Percentiles rank a stretch among this genome's conserved stretches.
Conservation (phyloP, 2,329 filamentous ascomycete genomes). For the Ophiocordyceps camponoti-floridani region DNA sequence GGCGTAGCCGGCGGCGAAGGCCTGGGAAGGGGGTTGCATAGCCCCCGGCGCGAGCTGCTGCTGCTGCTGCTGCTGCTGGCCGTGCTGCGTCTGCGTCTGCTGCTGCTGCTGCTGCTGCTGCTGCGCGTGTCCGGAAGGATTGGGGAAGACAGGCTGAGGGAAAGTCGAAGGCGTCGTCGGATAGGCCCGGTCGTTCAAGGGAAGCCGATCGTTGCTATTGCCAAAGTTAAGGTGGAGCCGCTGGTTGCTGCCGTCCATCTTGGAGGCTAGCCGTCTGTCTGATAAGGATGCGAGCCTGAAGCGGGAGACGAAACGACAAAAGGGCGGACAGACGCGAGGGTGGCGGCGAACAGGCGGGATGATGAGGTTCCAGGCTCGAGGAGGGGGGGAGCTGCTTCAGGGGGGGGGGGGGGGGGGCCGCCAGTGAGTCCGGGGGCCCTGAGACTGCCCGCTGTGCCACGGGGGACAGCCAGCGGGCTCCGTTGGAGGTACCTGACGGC, state of each 20-base stretch:
- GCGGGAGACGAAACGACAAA: background rate
- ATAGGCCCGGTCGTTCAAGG: slow-evolving; percentile 48
- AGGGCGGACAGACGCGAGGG: background rate
- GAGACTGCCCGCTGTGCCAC: background rate
- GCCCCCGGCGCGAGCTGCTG: slow-evolving; percentile 14
- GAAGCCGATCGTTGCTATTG: slow-evolving; percentile 46
- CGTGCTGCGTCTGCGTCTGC: slow-evolving; percentile 16
- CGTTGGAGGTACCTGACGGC: no score
- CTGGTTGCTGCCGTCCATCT: slow-evolving; percentile 39
- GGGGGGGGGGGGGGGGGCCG: background rate
- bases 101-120: slow-evolving; percentile 20
- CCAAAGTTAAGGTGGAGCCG: slow-evolving; percentile 49
- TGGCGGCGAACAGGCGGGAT: background rate
- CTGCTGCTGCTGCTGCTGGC: slow-evolving; percentile 19
- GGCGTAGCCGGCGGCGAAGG: slow-evolving; percentile 28
- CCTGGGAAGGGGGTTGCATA: slow-evolving; percentile 14
- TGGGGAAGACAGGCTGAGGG: slow-evolving; percentile 63
- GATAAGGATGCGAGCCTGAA: background rate
- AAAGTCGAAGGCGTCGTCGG: slow-evolving; percentile 91
- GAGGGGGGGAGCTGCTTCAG: background rate
- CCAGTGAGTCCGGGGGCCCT: background rate
- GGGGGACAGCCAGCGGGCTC: no score
- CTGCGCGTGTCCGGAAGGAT: slow-evolving; percentile 12
- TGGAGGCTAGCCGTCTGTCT: background rate
- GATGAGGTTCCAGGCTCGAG: background rate